These are phyloP conservation scores for Stentor coeruleus DNA, from an alignment of 73 alveolate genomes.

Conservation along the genomic window DNA sequence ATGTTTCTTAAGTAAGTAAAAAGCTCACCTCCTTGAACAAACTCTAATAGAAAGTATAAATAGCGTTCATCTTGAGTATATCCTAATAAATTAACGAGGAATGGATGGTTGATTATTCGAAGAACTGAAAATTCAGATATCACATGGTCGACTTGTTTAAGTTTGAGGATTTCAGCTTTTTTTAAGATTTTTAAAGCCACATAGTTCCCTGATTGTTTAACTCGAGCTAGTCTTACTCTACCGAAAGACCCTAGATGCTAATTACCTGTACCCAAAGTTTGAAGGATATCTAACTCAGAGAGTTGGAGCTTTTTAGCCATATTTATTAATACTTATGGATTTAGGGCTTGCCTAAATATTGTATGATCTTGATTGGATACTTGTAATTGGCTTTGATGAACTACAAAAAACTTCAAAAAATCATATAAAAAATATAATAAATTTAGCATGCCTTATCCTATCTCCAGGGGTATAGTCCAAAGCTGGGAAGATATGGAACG, in stretches of 20 bases:
- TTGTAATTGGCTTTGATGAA: too few species aligned
- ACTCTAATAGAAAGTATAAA: conserved; percentile 66
- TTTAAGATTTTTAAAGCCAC: conserved; percentile 89
- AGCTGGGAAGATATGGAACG: conserved; percentile 82
- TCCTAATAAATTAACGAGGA: conserved; percentile 28
- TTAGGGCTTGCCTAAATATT: too few species aligned
- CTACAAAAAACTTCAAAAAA: too few species aligned
- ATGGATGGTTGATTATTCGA: conserved; percentile 79
- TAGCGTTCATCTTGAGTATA: conserved; percentile 57
- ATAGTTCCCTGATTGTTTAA: conserved; percentile 59
- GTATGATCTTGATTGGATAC: too few species aligned
- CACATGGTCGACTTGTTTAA: conserved; percentile 92
- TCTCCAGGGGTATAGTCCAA: conserved; percentile 60
- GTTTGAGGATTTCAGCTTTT: conserved; percentile 88
- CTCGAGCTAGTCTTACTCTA: conserved; percentile 84
- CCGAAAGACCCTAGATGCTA: conserved; percentile 72
- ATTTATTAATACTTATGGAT: too few species aligned
- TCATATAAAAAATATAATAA: too few species aligned
- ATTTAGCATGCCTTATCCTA: conserved; percentile 56
- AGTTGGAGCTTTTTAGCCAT: conserved; percentile 52
- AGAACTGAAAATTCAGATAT: conserved; percentile 76
- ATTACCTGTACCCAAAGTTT: conserved; percentile 88
- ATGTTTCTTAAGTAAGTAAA: conserved; percentile 72
- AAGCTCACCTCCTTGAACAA: conserved; percentile 78
- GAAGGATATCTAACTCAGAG: conserved; percentile 58